phyloP scores from a whole-genome alignment of 495 filamentous ascomycete species.

The Platismatia glauca region DNA sequence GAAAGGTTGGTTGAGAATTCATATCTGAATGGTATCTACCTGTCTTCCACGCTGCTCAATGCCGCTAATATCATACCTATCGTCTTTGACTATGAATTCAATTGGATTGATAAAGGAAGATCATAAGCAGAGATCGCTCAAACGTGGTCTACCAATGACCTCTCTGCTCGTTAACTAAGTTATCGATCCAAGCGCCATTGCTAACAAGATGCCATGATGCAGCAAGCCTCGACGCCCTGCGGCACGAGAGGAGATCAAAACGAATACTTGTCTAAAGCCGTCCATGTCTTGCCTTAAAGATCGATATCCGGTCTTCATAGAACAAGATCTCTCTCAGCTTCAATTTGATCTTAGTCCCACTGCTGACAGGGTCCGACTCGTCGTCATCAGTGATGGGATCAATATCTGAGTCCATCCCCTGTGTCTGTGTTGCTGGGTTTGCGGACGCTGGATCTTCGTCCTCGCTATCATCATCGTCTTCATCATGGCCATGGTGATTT shows the following conservation, averaged over 20 bases:
- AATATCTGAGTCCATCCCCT: slow-evolving; percentile 37
- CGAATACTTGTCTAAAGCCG: slow-evolving; percentile 39
- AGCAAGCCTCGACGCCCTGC: background rate
- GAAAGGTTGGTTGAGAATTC: no score
- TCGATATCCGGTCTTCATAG: slow-evolving; percentile 79
- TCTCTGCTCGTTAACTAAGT: background rate
- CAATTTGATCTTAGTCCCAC: slow-evolving; percentile 44
- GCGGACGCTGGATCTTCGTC: slow-evolving; percentile 27
- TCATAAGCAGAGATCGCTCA: background rate
- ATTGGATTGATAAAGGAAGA: background rate
- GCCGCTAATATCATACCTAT: background rate
- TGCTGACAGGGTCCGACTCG: slow-evolving; percentile 41
- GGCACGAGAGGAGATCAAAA: background rate
- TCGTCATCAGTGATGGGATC: slow-evolving; percentile 42
- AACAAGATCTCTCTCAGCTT: slow-evolving; percentile 77
- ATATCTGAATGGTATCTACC: background rate
- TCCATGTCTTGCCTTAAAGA: slow-evolving; percentile 73
- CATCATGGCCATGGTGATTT: slow-evolving; percentile 36
- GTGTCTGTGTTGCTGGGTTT: slow-evolving; percentile 15
- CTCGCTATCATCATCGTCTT: slow-evolving; percentile 38
- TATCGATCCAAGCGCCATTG: background rate
- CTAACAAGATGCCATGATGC: background rate
- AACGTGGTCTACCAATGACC: background rate
- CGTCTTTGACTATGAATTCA: background rate
- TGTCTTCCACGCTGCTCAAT: background rate